Base-by-base conservation (phyloP, 2,329 filamentous ascomycete genomes). In the Dactylellina parvicollis region DNA sequence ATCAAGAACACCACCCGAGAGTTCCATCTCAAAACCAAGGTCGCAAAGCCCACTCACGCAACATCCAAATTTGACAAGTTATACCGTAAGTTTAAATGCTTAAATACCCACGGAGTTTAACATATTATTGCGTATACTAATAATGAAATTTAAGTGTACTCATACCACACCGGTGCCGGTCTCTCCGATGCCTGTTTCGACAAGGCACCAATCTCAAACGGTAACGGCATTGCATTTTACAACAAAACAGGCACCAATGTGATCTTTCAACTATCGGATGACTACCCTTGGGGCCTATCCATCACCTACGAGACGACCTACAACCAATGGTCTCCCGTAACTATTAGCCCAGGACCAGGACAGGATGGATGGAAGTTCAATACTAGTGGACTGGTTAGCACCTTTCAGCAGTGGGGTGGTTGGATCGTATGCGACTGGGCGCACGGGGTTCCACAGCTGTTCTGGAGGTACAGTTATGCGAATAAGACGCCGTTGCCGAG, bases 351-450 rank as follows among this genome's bases (percentile, higher is more conserved):
- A 1, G 64, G 64, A 14, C 10, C 16, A 9, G 64, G 64, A 2
- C 54, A 69, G 20, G 30, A 47, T 5, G 55, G 34, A 7, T 71
- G 36, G 28, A 71, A 54, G 42, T 71, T 71, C 14, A 69, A 69
- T 24, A 36, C 26, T 5, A 69, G 64, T 16, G 64, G 64, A 10
- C 32, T 69, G 55, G 55, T 69, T 55, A 60, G 46, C 16, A 52
- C 42, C 14, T 28, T 14, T 28, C 30, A 54, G 20, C 24, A n/a
- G 18, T 69, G 56, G 49, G 64, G 64, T 28, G 59, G 59, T 0
- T 71, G 56, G 56, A 64, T 71, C 36, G 50, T 71, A 1, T 71
- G 66, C 28, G 66, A 71, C 36, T 71, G 66, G 66, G 50, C 50
- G 20, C 66, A 64, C 30, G 66, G 46, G 10, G 38, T 46, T 24